phyloP scores from a whole-genome alignment of 768 basidiomycete species.

The Termitomyces sp. region DNA sequence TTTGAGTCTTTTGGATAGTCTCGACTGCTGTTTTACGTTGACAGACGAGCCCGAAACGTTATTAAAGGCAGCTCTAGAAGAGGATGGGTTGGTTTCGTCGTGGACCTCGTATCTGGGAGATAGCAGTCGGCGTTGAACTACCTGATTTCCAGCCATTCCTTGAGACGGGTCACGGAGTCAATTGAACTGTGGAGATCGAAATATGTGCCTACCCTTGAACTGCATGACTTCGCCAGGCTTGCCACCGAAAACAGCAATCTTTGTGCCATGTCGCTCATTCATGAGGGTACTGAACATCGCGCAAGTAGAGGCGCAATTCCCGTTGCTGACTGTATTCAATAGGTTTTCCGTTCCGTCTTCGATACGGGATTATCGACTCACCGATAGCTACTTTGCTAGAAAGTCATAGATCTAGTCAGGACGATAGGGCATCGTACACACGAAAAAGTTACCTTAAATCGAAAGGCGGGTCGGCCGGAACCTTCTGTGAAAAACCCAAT shows the following conservation, averaged over 20 bases:
- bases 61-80: not conserved
- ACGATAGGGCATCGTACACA: not conserved
- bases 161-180: not conserved
- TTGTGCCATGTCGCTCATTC: conserved; percentile 48
- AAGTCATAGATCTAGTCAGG: not conserved
- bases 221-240: conserved; percentile 44
- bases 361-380: conserved; percentile 14
- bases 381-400: conserved; percentile 40
- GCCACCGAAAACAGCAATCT: conserved; percentile 52
- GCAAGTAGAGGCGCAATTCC: conserved; percentile 55
- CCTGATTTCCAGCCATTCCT: conserved; percentile 60
- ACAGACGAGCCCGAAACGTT: not conserved
- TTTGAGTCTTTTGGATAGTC: not conserved
- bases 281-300: conserved; percentile 60
- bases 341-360: not conserved
- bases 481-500: conserved; percentile 28
- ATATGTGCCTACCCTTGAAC: conserved; percentile 35
- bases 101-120: not conserved
- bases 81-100: not conserved
- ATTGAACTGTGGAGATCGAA: not conserved
- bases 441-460: conserved; percentile 26
- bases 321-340: conserved; percentile 29
- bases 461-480: conserved; percentile 43
- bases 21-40: not conserved
- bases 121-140: conserved; percentile 13